Percentiles rank a stretch among this genome's conserved stretches.
These are phyloP conservation scores for Juncus effusus DNA, from an alignment of 176 grass and related monocot genomes.

Conservation along the genomic window DNA sequence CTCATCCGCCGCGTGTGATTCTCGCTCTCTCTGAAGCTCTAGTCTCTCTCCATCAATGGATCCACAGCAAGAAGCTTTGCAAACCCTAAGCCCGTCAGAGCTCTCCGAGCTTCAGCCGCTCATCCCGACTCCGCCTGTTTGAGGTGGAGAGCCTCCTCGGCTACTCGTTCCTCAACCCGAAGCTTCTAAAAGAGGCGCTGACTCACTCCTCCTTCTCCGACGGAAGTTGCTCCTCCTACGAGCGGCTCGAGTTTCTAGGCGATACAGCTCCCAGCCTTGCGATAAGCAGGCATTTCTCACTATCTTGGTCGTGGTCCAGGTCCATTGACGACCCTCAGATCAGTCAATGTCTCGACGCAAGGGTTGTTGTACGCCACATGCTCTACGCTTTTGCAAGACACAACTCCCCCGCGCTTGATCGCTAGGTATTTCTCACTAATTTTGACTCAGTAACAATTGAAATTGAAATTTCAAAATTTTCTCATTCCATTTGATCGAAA, in stretches of 20 bases:
- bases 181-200: constrained; percentile 63
- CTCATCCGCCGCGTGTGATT: too few relatives aligned
- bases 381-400: constrained; percentile 52
- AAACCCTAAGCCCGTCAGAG: too few relatives aligned
- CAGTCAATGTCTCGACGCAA: constrained; percentile 66
- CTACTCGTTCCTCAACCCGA: constrained; percentile 49
- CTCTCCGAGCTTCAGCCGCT: too few relatives aligned
- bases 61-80: too few relatives aligned
- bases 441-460: too few relatives aligned
- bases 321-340: constrained; percentile 46
- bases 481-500: too few relatives aligned
- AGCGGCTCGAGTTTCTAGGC: constrained; percentile 82
- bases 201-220: constrained; percentile 57
- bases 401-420: constrained; percentile 55
- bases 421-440: constrained; percentile 12
- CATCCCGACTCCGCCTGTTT: constrained; percentile 7
- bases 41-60: too few relatives aligned
- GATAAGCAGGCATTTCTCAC: constrained; percentile 48
- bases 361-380: constrained; percentile 48
- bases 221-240: constrained; percentile 28
- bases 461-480: too few relatives aligned
- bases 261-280: constrained; percentile 56
- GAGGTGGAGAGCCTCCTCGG: constrained; percentile 44
- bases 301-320: constrained; percentile 46
- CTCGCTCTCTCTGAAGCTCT: too few relatives aligned